Base-by-base conservation (phyloP, 192 early-diverging fungal genomes). In the Podila epicladia region DNA sequence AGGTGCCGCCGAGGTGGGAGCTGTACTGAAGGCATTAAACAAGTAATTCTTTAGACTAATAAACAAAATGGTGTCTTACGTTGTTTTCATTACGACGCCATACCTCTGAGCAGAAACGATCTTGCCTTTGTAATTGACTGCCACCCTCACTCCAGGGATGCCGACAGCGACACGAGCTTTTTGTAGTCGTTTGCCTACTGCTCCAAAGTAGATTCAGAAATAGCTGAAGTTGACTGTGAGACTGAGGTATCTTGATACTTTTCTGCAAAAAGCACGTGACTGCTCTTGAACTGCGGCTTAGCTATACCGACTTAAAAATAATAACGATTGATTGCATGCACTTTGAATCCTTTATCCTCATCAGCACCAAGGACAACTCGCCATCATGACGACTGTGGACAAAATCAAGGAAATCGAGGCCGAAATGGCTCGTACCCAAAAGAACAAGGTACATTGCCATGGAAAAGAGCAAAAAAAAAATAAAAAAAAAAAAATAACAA, bases 341-440 rank as follows among this genome's bases (percentile, higher is more conserved):
- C 11, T 17, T 45, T 17, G 41, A 12, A 45, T 45, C 41, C 12
- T 45, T 17, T 15, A 45, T 45, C 41, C 41, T 17, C 41, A 45
- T 45, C 41, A 45, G 41, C 41, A 45, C 15, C 59, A 61, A 33
- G 28, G 31, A 61, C 59, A 31, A 61, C 20, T 20, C 50, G 19
- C 57, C 75, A 78, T 49, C 63, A 80, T 80, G 77, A 80, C 77
- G 70, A 80, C 77, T 59, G 77, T 80, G 48, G 77, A 80, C 5
- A 80, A 80, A 68, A 80, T 80, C 66, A 80, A 80, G 64, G 77
- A 80, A 72, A 80, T 85, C 75, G 83, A 97, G 89, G 89, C 88
- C 89, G 96, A 95, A 85, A 93, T 93, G 92, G 92, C 93, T 65
- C 87, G 90, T 58, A 95, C 95, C 62, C 95, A 98, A 84, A 96